Conservation (phyloP, 2,329 filamentous ascomycete genomes). For the Cladophialophora immunda region DNA sequence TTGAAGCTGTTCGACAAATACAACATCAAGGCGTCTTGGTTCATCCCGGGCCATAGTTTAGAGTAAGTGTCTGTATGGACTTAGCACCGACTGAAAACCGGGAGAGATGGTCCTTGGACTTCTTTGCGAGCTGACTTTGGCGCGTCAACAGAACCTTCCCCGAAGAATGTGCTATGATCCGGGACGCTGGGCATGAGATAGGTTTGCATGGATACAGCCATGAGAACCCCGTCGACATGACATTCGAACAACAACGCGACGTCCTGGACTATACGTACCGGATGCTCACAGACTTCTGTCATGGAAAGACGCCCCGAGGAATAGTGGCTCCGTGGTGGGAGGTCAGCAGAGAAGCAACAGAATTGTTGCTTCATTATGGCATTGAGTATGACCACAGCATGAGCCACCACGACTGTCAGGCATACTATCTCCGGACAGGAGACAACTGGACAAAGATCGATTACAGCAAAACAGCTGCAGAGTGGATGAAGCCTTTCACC, state of each 20-base stretch:
- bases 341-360: constrained; percentile 70
- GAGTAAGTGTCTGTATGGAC: constrained; percentile 47
- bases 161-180: constrained; percentile 68
- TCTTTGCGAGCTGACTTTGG: background rate
- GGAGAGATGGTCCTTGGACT: background rate
- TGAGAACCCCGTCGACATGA: constrained; percentile 77
- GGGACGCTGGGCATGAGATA: constrained; percentile 71
- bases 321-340: constrained; percentile 82
- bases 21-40: constrained; percentile 74
- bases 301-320: constrained; percentile 71
- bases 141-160: constrained; percentile 62
- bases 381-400: constrained; percentile 57
- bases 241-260: constrained; percentile 75
- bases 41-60: constrained; percentile 69
- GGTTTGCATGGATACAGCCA: constrained; percentile 77
- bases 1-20: constrained; percentile 77
- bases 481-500: constrained; percentile 61
- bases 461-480: constrained; percentile 50
- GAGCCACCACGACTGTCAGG: constrained; percentile 55
- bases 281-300: constrained; percentile 74
- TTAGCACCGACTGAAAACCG: background rate
- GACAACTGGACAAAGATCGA: constrained; percentile 57
- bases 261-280: constrained; percentile 83
- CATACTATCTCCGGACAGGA: constrained; percentile 54
- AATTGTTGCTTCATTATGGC: constrained; percentile 53